Base-by-base conservation (phyloP, 345 rosid genomes). In the Eucalyptus tenuipes region DNA sequence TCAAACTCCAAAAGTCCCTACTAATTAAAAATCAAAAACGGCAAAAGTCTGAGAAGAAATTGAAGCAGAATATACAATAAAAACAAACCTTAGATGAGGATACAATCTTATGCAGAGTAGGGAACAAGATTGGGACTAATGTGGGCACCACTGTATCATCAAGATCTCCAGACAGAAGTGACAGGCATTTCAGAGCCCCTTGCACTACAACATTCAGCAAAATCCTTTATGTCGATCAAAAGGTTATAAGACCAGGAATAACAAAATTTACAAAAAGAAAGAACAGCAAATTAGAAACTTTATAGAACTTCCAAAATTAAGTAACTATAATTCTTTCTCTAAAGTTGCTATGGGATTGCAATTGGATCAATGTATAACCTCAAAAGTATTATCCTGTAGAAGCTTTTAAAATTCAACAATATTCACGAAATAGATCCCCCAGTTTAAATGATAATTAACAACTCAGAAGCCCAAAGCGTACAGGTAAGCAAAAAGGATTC, bases 181-280 rank as follows among this genome's bases (percentile, higher is more conserved):
- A 95, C 92, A 96, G 88, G 90, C 99, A 97, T 93, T 95, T 95
- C 91, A 96, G 93, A 92, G 96, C 98, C 57, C 99, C 99, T 87
- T 94, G 93, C 89, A 97, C 99, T 97, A 89, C 89, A 92, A 88
- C 91, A 87, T 86, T 86, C 87, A 50, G 87, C 86, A 88, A 31
- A 88, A 47, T 49, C 89, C 18, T 84, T 89, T 44, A 89, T 87
- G 59, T 47, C 85, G 57, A 31, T 86, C 68, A 90, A 49, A 86
- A 57, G 87, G 82, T 85, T 48, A 27, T 49, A 85, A 85, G 86
- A 85, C 49, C 31, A 85, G 40, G 55, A 85, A 52, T 1, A 37
- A 37, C 82, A 85, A 47, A 82, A 47, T 85, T 27, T 49, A 85
- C 14, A 49, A 85, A 53, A 12, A 85, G 27, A 31, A 17, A 49